Evolutionary conservation across 257 asterid genomes (phyloP), one percentile per base, ranked within the genome.

Genomic region (Capsicum chinense): DNA sequence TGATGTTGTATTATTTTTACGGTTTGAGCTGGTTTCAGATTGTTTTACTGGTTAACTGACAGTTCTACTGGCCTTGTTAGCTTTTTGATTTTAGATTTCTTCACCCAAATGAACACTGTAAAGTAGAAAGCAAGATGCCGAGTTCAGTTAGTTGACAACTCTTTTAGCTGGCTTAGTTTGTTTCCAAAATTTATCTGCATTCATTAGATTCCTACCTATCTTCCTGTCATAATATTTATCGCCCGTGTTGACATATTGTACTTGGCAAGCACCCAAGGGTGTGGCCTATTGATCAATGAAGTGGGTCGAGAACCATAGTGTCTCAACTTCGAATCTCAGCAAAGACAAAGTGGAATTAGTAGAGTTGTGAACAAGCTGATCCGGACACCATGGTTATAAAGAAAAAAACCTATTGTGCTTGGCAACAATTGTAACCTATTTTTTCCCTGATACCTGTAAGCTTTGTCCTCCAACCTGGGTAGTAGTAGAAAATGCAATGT

Each of bases 91-190:
- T 64, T 64, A 33, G 10, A 64, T 21, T 10, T 64, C n/a, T 33
- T 33, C 71, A 64, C 47, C 47, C 2, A 33, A 33, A 33, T 33
- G 71, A 5, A 64, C 26, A 64, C 47, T 64, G 71, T 94, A 86
- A 35, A 67, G 12, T 37, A 13, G 21, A 67, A 67, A 14, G 74
- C 74, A 67, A 35, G 16, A 67, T 17, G 3, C 37, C 74, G 3
- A 67, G 74, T 67, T 33, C 19, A 3, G 48, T 5, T 13, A 33
- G 73, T 12, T 26, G 42, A 11, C 9, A 64, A 33, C 71, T 13
- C 71, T 26, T 26, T 64, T 56, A 56, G 59, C 59, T 56, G 16
- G 59, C 17, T 56, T 56, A 56, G 16, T 56, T 56, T 12, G 59
- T 56, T 56, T 56, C 6, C 4, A 12, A 12, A 56, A 56, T 56